Base-by-base conservation (phyloP, 2,329 filamentous ascomycete species). In the Epichloe sibirici region DNA sequence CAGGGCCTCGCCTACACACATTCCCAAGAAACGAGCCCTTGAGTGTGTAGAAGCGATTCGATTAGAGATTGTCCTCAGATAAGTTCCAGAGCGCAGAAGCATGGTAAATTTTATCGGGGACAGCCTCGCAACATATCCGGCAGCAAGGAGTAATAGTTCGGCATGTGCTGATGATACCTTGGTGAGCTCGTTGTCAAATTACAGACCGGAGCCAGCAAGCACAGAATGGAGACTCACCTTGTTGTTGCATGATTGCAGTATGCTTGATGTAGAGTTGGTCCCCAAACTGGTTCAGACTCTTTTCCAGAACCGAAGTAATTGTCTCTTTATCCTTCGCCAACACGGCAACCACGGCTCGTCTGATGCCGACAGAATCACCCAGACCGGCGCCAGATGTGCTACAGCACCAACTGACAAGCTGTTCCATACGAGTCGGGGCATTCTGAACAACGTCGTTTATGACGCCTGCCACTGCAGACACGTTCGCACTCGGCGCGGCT, bases 261-360 rank as follows among this genome's bases (percentile, higher is more conserved):
- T 97, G 90, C 53, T 82, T 86, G 59, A 97, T 89, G 61, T 90
- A 95, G 11, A 97, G 72, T 48, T 86, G 81, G 60, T 96, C 90
- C 1, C 88, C 88, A 65, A 97, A 95, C 48, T 85, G 79, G 40
- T 73, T 73, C 48, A 95, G 71, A 48, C 76, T 79, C 62, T 82
- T 88, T 60, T 90, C 81, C 52, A 91, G 65, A 38, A 87, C 70
- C 0, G 65, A 70, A 5, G 74, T 69, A 2, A 88, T 68, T 21
- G 68, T 69, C 1, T 74, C 73, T 54, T 70, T 76, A 46, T 76
- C 72, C 40, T 75, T 66, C 11, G 75, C 72, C 21, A 88, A 64
- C 8, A 75, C 75, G 28, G 78, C 77, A 42, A 89, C 57, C 9
- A 82, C 75, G 17, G 85, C 83, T 56, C 87, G 78, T 39, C 86